Percentiles rank a stretch among this genome's conserved stretches.
Evolutionary conservation across 345 rosid genomes (phyloP).

Genomic region (Tarenaya hassleriana): DNA sequence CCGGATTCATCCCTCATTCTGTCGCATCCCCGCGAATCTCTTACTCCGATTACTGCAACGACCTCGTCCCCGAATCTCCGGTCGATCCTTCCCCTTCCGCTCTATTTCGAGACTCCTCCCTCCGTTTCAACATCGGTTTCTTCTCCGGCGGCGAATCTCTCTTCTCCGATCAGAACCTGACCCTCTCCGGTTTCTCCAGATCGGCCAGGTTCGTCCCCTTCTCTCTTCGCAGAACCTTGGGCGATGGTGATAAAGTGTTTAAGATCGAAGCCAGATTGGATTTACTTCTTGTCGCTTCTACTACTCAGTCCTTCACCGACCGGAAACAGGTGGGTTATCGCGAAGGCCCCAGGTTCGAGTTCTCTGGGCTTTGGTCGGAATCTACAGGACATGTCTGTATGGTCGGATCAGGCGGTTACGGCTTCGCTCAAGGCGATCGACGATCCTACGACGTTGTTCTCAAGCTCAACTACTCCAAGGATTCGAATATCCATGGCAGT

Average conservation of each 20-base stretch:
- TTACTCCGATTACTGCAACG: constrained; percentile 49
- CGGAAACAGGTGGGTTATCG: constrained; percentile 31
- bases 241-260: constrained; percentile 24
- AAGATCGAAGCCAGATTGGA: constrained; percentile 35
- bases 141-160: constrained; percentile 50
- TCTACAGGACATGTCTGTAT: constrained; percentile 68
- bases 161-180: constrained; percentile 20
- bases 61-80: constrained; percentile 40
- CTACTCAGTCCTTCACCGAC: constrained; percentile 21
- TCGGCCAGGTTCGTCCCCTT: constrained; percentile 29
- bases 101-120: constrained; percentile 14
- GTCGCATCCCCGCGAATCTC: constrained; percentile 18
- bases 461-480: constrained; percentile 49
- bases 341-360: constrained; percentile 31
- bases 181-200: constrained; percentile 15
- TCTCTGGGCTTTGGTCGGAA: constrained; percentile 69
- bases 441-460: constrained; percentile 40
- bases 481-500: constrained; percentile 40
- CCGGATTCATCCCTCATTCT: constrained; percentile 19
- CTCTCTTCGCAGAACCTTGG: constrained; percentile 15
- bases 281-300: constrained; percentile 27
- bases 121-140: constrained; percentile 34
- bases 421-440: constrained; percentile 27
- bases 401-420: constrained; percentile 61
- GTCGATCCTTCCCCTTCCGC: constrained; percentile 22